Base-by-base conservation (phyloP, 2,329 filamentous ascomycete genomes). In the Ascochyta rabiei region DNA sequence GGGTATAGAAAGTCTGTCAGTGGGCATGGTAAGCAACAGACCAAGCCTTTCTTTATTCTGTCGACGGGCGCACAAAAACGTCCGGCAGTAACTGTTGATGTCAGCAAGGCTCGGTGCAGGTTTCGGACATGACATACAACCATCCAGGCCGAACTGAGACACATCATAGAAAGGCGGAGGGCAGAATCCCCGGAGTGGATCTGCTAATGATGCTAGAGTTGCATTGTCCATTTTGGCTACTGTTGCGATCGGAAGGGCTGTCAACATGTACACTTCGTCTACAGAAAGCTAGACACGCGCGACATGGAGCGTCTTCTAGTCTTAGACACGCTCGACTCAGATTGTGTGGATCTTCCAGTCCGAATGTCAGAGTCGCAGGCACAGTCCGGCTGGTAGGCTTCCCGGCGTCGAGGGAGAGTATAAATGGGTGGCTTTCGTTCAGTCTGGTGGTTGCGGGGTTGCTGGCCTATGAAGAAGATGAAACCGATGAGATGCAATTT, bases 21-120 rank as follows among this genome's bases (percentile, higher is more conserved):
- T 28, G 95, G 95, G 74, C 95, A 99, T 57, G 95, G 95, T 53
- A 99, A 76, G 74, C 95, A 99, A 75, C 95, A 99, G 31, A 80
- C 80, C 4, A 86, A 64, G 31, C 80, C 80, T 10, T 77, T 74
- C 6, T 78, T 70, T 21, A 83, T 62, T 4, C 67, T 51, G 8
- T 74, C 60, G 9, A 83, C 63, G 0, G 72, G 63, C 40, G 84
- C 77, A 73, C 83, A 90, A 61, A 87, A 81, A 55, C 88, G 82
- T 53, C 83, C 84, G 38, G 71, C 69, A 31, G 81, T 67, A 64
- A 80, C 84, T 86, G 56, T 28, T 26, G 18, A 55, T 31, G 62
- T 80, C 60, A 79, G 78, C 53, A 12, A 58, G 16, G 26, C 23
- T 9, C 18, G 26, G 44, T 33, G 44, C 45, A 42, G 9, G 6